Evolutionary conservation across 805 yeast genomes (phyloP).

Genomic region (Clavispora phyllophila): DNA sequence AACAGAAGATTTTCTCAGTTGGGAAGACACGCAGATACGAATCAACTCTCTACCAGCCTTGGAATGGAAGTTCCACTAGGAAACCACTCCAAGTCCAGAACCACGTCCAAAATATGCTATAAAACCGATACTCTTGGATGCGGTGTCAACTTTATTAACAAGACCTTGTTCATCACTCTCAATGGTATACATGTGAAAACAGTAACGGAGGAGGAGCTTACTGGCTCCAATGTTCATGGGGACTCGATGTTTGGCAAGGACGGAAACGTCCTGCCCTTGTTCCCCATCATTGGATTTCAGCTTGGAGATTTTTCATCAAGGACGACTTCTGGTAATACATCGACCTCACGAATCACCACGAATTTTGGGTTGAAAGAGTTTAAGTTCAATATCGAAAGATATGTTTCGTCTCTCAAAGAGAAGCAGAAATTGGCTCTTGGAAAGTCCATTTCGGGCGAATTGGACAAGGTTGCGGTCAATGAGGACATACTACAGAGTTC

Average conservation of each 20-base stretch:
- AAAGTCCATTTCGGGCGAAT: conserved; percentile 6
- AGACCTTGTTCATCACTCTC: conserved; percentile 68
- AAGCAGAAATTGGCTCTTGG: conserved; percentile 4
- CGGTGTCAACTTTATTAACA: conserved; percentile 67
- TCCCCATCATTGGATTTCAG: conserved; percentile 16
- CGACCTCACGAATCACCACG: conserved; percentile 30
- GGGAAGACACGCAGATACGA: conserved; percentile 21
- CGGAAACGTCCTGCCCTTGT: conserved; percentile 8
- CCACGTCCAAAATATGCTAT: conserved; percentile 32
- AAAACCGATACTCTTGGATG: conserved; percentile 69
- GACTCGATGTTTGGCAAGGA: conserved; percentile 29
- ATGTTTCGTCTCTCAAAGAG: conserved; percentile 43
- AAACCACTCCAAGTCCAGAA: conserved; percentile 15
- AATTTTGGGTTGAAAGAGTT: conserved; percentile 59
- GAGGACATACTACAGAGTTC: background rate
- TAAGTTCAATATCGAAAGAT: conserved; percentile 54
- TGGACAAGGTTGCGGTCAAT: conserved; percentile 5
- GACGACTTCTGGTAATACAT: background rate
- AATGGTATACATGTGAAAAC: conserved; percentile 53
- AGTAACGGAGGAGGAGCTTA: conserved; percentile 10
- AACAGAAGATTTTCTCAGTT: conserved; percentile 32
- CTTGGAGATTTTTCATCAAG: conserved; percentile 5
- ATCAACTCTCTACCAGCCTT: conserved; percentile 28
- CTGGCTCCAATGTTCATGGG: conserved; percentile 31
- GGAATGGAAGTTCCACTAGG: conserved; percentile 34